A percentile compares a stretch with the other conserved stretches of the same genome.
Conservation (phyloP, 1,139 yeast species). For the Saccharomycopsis hybrid region DNA sequence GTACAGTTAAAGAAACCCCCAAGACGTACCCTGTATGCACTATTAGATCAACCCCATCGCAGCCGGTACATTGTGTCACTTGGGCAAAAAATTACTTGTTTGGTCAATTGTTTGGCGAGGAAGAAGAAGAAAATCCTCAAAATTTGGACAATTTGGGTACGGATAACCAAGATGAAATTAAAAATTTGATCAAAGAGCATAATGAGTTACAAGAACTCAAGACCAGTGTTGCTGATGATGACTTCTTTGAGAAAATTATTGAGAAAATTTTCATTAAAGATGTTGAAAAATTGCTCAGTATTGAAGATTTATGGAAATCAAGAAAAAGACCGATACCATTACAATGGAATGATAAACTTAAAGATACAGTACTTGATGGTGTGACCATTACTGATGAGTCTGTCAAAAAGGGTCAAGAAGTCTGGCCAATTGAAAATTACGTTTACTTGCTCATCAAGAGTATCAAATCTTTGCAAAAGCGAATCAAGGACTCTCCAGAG, state of each 20-base stretch:
- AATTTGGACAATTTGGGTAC: conserved; percentile 41
- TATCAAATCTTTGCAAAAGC: conserved; percentile 41
- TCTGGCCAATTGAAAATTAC: conserved; percentile 63
- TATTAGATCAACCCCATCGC: conserved; percentile 92
- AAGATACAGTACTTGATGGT: conserved; percentile 18
- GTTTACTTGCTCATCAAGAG: conserved; percentile 52
- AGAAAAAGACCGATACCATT: conserved; percentile 66
- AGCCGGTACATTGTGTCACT: conserved; percentile 91
- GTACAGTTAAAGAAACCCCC: conserved; percentile 81
- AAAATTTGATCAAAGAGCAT: conserved; percentile 62
- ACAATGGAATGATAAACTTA: conserved; percentile 27
- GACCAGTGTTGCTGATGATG: conserved; percentile 34
- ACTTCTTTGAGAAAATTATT: conserved; percentile 38
- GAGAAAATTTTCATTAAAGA: conserved; percentile 58
- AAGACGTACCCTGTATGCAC: conserved; percentile 95
- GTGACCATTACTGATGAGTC: conserved; percentile 25
- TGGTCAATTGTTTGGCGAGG: conserved; percentile 68
- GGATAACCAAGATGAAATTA: conserved; percentile 60
- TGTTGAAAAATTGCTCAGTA: conserved; percentile 61
- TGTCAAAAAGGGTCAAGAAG: conserved; percentile 47
- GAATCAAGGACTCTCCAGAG: conserved; percentile 27
- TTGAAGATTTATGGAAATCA: conserved; percentile 75
- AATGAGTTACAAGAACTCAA: conserved; percentile 69
- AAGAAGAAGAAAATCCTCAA: conserved; percentile 30
- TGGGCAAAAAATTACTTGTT: conserved; percentile 96